Conservation (phyloP, 805 yeast species). For the Tanozyma kutaoensis region DNA sequence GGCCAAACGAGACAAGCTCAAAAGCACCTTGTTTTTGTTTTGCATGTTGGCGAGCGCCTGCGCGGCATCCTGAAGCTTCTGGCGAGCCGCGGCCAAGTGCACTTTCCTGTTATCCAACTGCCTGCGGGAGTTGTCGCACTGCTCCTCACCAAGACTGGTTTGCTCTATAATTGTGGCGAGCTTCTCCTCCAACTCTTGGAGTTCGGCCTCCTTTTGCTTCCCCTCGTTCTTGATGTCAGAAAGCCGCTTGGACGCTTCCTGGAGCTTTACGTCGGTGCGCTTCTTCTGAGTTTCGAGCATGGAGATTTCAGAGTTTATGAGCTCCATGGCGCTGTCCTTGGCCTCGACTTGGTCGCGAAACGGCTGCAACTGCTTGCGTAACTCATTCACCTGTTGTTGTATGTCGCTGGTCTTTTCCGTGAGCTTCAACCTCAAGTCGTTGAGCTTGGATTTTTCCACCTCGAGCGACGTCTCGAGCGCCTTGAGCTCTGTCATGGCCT, state of each 20-base stretch:
- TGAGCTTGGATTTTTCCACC: conserved; percentile 43
- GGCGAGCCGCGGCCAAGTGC: conserved; percentile 41
- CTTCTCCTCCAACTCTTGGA: conserved; percentile 33
- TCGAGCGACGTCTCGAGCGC: conserved; percentile 32
- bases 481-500: conserved; percentile 30
- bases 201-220: conserved; percentile 32
- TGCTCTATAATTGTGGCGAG: conserved; percentile 37
- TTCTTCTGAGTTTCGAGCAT: conserved; percentile 36
- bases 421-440: conserved; percentile 49
- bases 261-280: conserved; percentile 30
- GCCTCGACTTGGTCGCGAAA: conserved; percentile 60
- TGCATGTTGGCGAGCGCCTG: conserved; percentile 42
- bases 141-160: conserved; percentile 43
- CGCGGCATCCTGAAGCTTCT: conserved; percentile 53
- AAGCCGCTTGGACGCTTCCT: conserved; percentile 29
- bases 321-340: conserved; percentile 48
- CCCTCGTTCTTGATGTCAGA: conserved; percentile 34
- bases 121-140: conserved; percentile 33
- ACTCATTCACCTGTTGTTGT: conserved; percentile 47
- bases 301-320: conserved; percentile 54
- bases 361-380: conserved; percentile 66
- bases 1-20: conserved; percentile 54
- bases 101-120: conserved; percentile 41
- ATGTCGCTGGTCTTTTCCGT: conserved; percentile 63
- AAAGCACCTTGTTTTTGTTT: conserved; percentile 61